Conservation (phyloP, 1,139 yeast species). For the Suhomyces bokatorum region DNA sequence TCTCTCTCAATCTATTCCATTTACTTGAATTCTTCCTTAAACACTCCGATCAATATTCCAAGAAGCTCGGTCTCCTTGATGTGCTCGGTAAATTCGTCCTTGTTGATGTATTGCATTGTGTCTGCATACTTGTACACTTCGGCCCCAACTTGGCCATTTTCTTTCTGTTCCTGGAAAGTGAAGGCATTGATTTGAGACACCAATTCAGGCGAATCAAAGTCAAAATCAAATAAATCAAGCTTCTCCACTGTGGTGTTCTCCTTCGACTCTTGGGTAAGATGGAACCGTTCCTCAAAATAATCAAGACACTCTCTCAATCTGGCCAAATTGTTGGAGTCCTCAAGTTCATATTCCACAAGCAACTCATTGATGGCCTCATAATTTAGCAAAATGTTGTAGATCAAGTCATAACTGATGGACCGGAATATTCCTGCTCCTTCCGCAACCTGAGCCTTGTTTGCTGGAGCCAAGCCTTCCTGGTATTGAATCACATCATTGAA, state of each 20-base stretch:
- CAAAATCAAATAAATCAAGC: conserved; percentile 26
- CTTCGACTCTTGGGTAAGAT: conserved; percentile 24
- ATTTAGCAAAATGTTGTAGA: conserved; percentile 36
- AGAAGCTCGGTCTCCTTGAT: conserved; percentile 18
- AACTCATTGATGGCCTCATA: conserved; percentile 23
- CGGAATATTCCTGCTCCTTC: conserved; percentile 16
- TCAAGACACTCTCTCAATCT: conserved; percentile 24
- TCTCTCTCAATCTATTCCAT: too few species aligned
- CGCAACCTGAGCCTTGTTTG: conserved; percentile 3
- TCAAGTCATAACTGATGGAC: conserved; percentile 27
- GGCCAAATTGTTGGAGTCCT: conserved; percentile 13
- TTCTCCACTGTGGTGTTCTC: conserved; percentile 13
- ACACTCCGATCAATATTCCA: conserved; percentile 16
- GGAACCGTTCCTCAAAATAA: conserved; percentile 20
- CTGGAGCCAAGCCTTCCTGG: conserved; percentile 11
- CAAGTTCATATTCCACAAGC: conserved; percentile 12
- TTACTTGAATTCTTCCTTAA: conserved; percentile 4
- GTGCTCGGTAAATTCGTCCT: conserved; percentile 5
- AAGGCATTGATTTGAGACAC: conserved; percentile 23
- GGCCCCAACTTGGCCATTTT: not conserved
- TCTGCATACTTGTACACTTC: conserved; percentile 14
- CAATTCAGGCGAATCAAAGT: conserved; percentile 35
- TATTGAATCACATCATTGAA: conserved; percentile 19
- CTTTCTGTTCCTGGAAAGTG: conserved; percentile 11
- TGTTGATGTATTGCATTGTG: conserved; percentile 17